Base-by-base conservation (phyloP, 768 basidiomycete genomes). In the Amanita thiersii region DNA sequence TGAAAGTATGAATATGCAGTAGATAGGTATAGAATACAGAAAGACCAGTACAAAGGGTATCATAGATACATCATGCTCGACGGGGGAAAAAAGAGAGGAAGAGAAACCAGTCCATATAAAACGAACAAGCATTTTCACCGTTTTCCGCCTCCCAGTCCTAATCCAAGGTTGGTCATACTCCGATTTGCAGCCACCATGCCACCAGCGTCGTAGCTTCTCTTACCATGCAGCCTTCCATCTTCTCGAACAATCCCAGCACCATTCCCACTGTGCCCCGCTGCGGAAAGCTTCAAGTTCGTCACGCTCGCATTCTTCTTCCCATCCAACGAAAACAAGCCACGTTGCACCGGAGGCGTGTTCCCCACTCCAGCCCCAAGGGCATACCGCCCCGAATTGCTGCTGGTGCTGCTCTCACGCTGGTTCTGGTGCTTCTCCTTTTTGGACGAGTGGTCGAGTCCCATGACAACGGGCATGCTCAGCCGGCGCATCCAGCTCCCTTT, bases 391-490 rank as follows among this genome's bases (percentile, higher is more conserved):
- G 44, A 15, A 12, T 26, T 33, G 20, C 49, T 49, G 3, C 52
- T 47, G 2, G 47, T 46, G 36, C 50, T 56, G 28, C 52, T 58
- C 48, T 58, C 62, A 28, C 55, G 53, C 4, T 56, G 50, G 26
- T 56, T 54, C 50, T n/a, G n/a, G n/a, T n/a, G n/a, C n/a, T 66
- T 70, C 62, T 71, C 75, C 38, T 69, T 38, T 15, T 38, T 33
- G 18, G 37, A 39, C 19, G 43, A 38, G 17, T 24, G 66, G 37
- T 83, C 81, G 18, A 73, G 60, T 4, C 69, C 71, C 18, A 43
- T 43, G 52, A 86, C 66, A 3, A 73, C 73, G 1, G 84, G 84
- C 81, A 87, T 84, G 50, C 86, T 87, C 44, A 88, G 55, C 41
- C 84, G 65, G 15, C 84, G 64, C 47, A 87, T 83, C 86, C 86